Evolutionary conservation across 768 basidiomycete species (phyloP).

Genomic region (Amanita thiersii): DNA sequence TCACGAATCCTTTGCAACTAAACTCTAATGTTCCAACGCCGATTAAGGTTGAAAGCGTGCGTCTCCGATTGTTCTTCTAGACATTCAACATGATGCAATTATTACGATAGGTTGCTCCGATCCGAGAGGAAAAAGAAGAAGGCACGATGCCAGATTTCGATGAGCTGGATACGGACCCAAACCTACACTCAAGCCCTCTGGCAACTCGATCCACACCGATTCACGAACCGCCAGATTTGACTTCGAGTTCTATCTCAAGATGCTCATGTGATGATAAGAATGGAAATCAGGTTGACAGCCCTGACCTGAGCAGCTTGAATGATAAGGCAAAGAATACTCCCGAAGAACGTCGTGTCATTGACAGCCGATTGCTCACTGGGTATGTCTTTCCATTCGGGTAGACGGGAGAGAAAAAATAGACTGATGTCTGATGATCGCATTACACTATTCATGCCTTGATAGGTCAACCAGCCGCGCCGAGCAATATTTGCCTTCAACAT

Average conservation of each 20-base stretch:
- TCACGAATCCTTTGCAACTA: slow-evolving; percentile 5
- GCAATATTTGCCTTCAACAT: too few species aligned
- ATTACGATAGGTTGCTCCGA: slow-evolving; percentile 2
- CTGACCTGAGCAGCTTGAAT: slow-evolving; percentile 22
- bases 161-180: not conserved
- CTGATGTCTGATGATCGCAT: not conserved
- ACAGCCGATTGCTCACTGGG: slow-evolving; percentile 39
- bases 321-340: slow-evolving; percentile 23
- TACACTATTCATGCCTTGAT: not conserved
- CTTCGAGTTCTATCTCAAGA: not conserved
- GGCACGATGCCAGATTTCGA: not conserved
- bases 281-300: slow-evolving; percentile 10
- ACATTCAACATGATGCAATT: slow-evolving; percentile 5
- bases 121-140: slow-evolving; percentile 1
- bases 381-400: slow-evolving; percentile 20
- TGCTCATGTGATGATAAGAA: not conserved
- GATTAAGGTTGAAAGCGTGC: slow-evolving; percentile 5
- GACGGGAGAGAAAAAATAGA: not conserved
- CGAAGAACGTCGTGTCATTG: slow-evolving; percentile 41
- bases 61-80: slow-evolving; percentile 7
- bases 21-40: slow-evolving; percentile 6
- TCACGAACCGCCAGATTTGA: not conserved
- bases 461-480: not conserved
- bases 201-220: slow-evolving; percentile 5
- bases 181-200: too few species aligned